phyloP scores from a whole-genome alignment of 164 flowering plant genomes.

The Magnolia officinalis region DNA sequence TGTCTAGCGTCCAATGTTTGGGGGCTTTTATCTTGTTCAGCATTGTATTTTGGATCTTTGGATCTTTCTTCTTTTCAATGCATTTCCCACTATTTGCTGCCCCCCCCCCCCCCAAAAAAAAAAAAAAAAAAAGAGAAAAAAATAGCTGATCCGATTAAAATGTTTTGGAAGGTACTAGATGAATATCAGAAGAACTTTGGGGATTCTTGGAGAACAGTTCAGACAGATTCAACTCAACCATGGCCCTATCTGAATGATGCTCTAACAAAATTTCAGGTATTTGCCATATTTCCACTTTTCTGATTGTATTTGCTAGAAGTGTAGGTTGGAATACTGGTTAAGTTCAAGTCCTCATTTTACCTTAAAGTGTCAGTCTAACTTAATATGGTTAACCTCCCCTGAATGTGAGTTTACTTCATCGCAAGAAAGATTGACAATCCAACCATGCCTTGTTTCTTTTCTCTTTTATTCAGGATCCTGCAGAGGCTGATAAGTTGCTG shows the following conservation, averaged over 20 bases:
- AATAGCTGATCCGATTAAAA: neutral
- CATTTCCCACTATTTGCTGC: too few species aligned
- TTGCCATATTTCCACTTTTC: neutral
- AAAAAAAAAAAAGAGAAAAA: too few species aligned
- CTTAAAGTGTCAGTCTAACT: neutral
- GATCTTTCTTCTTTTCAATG: too few species aligned
- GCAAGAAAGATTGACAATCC: neutral
- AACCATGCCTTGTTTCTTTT: neutral
- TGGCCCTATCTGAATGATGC: constrained; percentile 91
- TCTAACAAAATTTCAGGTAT: constrained; percentile 82
- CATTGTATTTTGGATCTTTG: too few species aligned
- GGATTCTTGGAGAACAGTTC: constrained; percentile 75
- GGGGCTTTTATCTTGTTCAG: too few species aligned
- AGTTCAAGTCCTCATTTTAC: too few species aligned
- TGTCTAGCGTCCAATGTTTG: too few species aligned
- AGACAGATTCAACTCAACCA: constrained; percentile 59
- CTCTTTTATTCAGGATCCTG: constrained; percentile 68
- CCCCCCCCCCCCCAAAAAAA: too few species aligned
- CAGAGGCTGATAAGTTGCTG: constrained; percentile 95
- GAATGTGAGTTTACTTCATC: neutral
- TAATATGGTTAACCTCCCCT: neutral
- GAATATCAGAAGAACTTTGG: constrained; percentile 91
- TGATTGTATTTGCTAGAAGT: too few species aligned
- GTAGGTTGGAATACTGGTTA: too few species aligned
- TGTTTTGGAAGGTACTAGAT: constrained; percentile 61